Percentiles rank a stretch among this genome's conserved stretches.
These are phyloP conservation scores for Penstemon newberryi DNA, from an alignment of 257 asterid genomes.

Conservation along the genomic window DNA sequence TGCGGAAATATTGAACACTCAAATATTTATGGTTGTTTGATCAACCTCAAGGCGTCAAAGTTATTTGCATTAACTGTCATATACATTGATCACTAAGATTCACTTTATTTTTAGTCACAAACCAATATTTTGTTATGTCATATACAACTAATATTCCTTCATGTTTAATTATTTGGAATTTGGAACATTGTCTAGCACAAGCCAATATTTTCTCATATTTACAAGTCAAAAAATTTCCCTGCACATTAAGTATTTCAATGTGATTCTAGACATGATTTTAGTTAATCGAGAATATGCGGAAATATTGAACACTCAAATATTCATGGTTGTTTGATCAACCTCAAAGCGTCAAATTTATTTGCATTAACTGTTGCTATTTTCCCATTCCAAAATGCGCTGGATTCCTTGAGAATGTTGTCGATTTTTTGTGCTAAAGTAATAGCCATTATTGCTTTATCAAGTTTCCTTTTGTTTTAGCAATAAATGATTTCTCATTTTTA, in stretches of 20 bases:
- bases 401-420: not conserved
- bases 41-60: not conserved
- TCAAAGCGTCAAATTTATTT: conserved; percentile 4
- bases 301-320: conserved; percentile 6
- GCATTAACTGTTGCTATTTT: not conserved
- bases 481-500: conserved; percentile 12
- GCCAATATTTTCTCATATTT: not conserved
- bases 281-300: conserved; percentile 11
- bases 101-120: conserved; percentile 1
- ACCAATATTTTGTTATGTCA: not conserved
- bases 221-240: not conserved
- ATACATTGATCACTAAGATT: conserved; percentile 2
- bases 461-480: conserved; percentile 8
- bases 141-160: not conserved
- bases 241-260: conserved; percentile 12
- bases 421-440: conserved; percentile 7
- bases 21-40: not conserved
- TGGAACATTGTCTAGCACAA: conserved; percentile 5
- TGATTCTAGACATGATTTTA: not conserved
- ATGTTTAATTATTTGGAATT: not conserved
- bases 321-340: not conserved
- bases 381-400: conserved; percentile 9
- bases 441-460: conserved; percentile 17
- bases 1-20: conserved; percentile 11
- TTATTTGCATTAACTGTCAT: conserved; percentile 15